Base-by-base conservation (phyloP, 2,329 filamentous ascomycete genomes). In the Colletotrichum noveboracense region DNA sequence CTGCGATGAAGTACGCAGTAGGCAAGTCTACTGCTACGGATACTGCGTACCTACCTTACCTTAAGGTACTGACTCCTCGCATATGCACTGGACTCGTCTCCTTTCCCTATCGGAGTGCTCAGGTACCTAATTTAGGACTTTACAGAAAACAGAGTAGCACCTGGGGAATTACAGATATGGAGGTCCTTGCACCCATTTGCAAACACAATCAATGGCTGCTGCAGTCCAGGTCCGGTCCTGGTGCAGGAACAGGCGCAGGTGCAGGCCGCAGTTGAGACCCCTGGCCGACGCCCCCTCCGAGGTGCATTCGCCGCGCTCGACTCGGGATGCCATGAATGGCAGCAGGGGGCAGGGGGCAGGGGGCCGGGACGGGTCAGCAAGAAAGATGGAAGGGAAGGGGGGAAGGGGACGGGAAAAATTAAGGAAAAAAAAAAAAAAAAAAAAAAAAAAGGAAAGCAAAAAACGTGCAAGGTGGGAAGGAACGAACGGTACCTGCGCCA, bases 401-500 rank as follows among this genome's bases (percentile, higher is more conserved):
- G 43, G n/a, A 12, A 48, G n/a, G 43, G 43, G 16, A 18, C 43
- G 43, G 43, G 43, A 48, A 13, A n/a, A 48, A 43, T 43, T 43
- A n/a, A n/a, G 3, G 10, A 8, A 16, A 18, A 18, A 24, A 18
- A 36, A 34, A 38, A 14, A 16, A 3, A 6, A 48, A 18, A 38
- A 43, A 43, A 43, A 38, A 43, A 10, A 6, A 14, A 24, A 9
- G 12, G n/a, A 26, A 34, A 61, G 30, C 6, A 28, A 71, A 60
- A 58, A 61, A 26, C 34, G 58, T 12, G 43, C n/a, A 21, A 65
- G 62, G 32, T 14, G 21, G 52, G 70, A 62, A 65, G 38, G 58
- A 43, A 76, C 58, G 70, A 76, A 73, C 64, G 74, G 74, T 75
- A 75, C 70, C 74, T 75, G 70, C 43, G 64, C 64, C 28, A 74